phyloP scores from a whole-genome alignment of 768 basidiomycete species.

The Mycena maculata region DNA sequence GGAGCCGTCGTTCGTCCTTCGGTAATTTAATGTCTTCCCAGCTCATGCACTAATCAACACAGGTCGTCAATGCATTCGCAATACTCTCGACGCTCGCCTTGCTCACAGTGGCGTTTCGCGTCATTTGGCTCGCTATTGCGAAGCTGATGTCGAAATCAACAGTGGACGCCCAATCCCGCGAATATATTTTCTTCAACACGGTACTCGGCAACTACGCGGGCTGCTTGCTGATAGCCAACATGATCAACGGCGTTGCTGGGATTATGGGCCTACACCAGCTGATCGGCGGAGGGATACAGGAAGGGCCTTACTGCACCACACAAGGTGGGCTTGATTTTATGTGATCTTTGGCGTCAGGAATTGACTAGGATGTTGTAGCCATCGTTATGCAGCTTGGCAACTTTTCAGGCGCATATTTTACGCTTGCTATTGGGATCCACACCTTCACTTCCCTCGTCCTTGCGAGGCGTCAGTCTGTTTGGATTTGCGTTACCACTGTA shows the following conservation, averaged over 20 bases:
- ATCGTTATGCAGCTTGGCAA: constrained; percentile 71
- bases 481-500: constrained; percentile 58
- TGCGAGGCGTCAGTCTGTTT: constrained; percentile 60
- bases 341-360: background rate
- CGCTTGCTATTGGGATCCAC: constrained; percentile 71
- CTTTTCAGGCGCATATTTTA: constrained; percentile 73
- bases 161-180: constrained; percentile 46
- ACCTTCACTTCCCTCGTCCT: constrained; percentile 76
- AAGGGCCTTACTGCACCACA: constrained; percentile 65
- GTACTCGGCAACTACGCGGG: constrained; percentile 78
- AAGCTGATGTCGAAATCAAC: constrained; percentile 42
- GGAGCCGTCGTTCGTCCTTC: constrained; percentile 51
- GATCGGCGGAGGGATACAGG: constrained; percentile 53
- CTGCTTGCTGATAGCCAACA: constrained; percentile 70
- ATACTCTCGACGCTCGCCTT: constrained; percentile 65
- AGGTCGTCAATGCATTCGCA: constrained; percentile 66
- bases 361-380: constrained; percentile 49
- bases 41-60: background rate
- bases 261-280: constrained; percentile 67
- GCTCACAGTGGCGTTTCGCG: constrained; percentile 59
- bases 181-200: constrained; percentile 75
- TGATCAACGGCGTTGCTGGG: constrained; percentile 63
- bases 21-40: background rate
- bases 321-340: constrained; percentile 79
- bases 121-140: constrained; percentile 58